A percentile compares a stretch with the other conserved stretches of the same genome.
Conservation (phyloP, 1,139 yeast species). For the Hansenula lynferdii region DNA sequence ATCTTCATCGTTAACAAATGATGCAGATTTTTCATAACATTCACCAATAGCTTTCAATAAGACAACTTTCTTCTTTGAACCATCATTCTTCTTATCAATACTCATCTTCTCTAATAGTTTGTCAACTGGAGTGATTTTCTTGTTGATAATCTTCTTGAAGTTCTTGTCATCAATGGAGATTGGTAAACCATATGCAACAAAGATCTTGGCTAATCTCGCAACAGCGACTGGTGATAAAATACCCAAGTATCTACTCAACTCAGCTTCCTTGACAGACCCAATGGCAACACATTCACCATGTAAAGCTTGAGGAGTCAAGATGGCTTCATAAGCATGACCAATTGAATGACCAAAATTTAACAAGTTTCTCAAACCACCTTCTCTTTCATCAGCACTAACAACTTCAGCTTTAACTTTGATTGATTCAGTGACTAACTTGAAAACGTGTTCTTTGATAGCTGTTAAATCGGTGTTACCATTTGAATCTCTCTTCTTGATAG, state of each 20-base stretch:
- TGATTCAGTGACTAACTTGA: conserved; percentile 78
- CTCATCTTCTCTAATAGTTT: conserved; percentile 78
- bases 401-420: conserved; percentile 91
- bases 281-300: conserved; percentile 98
- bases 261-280: conserved; percentile 95
- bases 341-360: conserved; percentile 96
- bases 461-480: conserved; percentile 38
- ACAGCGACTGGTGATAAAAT: conserved; percentile 90
- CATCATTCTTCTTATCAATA: conserved; percentile 95
- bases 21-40: conserved; percentile 87
- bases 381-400: conserved; percentile 92
- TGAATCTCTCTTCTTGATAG: conserved; percentile 42
- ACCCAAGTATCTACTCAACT: conserved; percentile 85
- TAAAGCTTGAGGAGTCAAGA: conserved; percentile 89
- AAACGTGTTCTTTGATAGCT: conserved; percentile 66
- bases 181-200: conserved; percentile 84
- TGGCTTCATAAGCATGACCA: conserved; percentile 98
- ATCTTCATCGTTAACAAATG: conserved; percentile 74
- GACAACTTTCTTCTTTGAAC: conserved; percentile 83
- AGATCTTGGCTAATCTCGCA: conserved; percentile 79
- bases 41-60: conserved; percentile 79
- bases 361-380: conserved; percentile 88
- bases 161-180: conserved; percentile 70
- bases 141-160: conserved; percentile 62
- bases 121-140: conserved; percentile 69